These are phyloP conservation scores for Solanum pennellii DNA, from an alignment of 257 asterid genomes.

Conservation along the genomic window DNA sequence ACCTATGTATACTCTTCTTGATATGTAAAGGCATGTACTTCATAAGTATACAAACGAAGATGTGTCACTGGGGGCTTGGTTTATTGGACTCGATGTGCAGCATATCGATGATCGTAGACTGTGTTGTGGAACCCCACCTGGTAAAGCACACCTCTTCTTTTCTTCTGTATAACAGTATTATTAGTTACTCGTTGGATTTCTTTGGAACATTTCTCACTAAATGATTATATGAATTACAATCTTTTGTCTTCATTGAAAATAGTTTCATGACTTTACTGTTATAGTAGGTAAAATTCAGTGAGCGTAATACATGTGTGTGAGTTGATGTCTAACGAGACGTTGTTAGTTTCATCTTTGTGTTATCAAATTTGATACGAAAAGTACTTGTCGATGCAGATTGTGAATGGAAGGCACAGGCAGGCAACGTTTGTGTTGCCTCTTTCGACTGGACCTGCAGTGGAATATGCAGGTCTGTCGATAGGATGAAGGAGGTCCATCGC, in stretches of 20 bases:
- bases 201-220: background rate
- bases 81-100: slow-evolving; percentile 78
- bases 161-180: background rate
- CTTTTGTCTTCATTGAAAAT: background rate
- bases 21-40: slow-evolving; percentile 50
- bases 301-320: background rate
- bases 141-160: slow-evolving; percentile 11
- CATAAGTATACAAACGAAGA: slow-evolving; percentile 93
- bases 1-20: background rate
- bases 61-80: slow-evolving; percentile 89
- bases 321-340: background rate
- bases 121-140: slow-evolving; percentile 91
- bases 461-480: slow-evolving; percentile 64
- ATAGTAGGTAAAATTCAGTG: background rate
- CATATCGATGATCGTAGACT: slow-evolving; percentile 80
- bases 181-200: background rate
- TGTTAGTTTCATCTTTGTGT: background rate
- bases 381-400: slow-evolving; percentile 38
- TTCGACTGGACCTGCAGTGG: slow-evolving; percentile 92
- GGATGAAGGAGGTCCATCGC: slow-evolving; percentile 73
- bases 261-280: background rate
- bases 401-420: slow-evolving; percentile 92
- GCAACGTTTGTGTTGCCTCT: slow-evolving; percentile 71
- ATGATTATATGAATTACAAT: background rate
- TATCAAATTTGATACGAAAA: background rate